Conservation (phyloP, 306 rosid genomes). For the Cajanus cajan region DNA sequence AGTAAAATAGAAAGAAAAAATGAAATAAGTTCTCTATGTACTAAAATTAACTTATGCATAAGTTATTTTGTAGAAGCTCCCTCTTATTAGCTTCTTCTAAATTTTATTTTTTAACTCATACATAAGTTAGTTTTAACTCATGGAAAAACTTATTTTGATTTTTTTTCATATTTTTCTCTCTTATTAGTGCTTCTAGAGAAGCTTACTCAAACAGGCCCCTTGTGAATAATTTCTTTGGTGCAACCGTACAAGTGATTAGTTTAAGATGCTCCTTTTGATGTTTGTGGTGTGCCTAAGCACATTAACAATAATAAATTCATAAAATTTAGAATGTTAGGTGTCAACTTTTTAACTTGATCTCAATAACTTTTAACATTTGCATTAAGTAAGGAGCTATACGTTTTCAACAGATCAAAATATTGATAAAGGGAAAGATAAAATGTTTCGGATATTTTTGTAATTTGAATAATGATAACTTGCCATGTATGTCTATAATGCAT, state of each 20-base stretch:
- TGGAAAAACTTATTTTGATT: no score
- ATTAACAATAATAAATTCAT: neutral
- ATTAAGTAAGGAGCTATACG: neutral
- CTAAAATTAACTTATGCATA: no score
- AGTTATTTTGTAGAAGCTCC: no score
- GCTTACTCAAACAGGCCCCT: no score
- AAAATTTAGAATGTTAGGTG: neutral
- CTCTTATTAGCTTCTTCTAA: no score
- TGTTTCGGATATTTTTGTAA: neutral
- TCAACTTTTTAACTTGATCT: neutral
- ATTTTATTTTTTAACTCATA: no score
- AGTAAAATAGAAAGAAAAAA: no score
- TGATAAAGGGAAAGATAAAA: conserved; percentile 1
- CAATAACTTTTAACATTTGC: neutral
- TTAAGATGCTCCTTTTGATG: conserved; percentile 25
- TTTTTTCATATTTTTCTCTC: no score
- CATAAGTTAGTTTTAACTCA: no score
- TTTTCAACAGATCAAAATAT: neutral
- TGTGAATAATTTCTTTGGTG: neutral
- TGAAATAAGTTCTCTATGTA: no score
- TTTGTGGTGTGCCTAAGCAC: neutral
- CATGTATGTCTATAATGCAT: neutral
- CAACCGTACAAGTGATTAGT: neutral
- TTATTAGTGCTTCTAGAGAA: no score
- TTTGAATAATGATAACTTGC: conserved; percentile 8